phyloP scores from a whole-genome alignment of 768 basidiomycete species.

The Crassisporium funariophilum region DNA sequence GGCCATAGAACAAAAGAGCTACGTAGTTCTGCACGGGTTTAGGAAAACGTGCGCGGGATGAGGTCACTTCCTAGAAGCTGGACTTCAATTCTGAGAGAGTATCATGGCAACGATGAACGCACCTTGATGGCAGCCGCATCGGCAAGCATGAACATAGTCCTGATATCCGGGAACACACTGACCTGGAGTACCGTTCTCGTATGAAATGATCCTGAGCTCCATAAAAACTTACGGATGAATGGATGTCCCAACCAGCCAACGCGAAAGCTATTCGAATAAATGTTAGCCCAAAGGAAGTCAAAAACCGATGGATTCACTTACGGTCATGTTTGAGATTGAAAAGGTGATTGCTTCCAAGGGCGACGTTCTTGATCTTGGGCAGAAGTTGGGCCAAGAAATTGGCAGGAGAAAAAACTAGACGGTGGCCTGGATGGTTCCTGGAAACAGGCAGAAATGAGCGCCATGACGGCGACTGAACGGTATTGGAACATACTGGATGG shows the following conservation, averaged over 20 bases:
- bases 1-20: constrained; percentile 49
- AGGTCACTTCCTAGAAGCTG: constrained; percentile 43
- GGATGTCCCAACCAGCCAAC: not conserved
- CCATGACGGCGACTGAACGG: not conserved
- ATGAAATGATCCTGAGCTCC: not conserved
- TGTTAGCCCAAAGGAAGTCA: not conserved
- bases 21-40: constrained; percentile 49
- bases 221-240: not conserved
- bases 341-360: constrained; percentile 30
- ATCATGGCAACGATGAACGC: not conserved
- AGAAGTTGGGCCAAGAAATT: constrained; percentile 27
- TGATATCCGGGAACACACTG: not conserved
- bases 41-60: constrained; percentile 50
- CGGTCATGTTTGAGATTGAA: constrained; percentile 34
- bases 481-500: constrained; percentile 28
- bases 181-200: not conserved
- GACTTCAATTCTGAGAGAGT: not conserved
- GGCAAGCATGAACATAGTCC: not conserved
- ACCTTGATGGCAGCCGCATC: constrained; percentile 1
- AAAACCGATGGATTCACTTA: constrained; percentile 12
- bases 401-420: constrained; percentile 27
- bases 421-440: constrained; percentile 37
- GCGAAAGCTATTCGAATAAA: not conserved
- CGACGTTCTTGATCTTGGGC: constrained; percentile 30
- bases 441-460: not conserved